These are phyloP conservation scores for Vickermania spadyakhi DNA, from an alignment of 208 protist genomes.

Conservation along the genomic window DNA sequence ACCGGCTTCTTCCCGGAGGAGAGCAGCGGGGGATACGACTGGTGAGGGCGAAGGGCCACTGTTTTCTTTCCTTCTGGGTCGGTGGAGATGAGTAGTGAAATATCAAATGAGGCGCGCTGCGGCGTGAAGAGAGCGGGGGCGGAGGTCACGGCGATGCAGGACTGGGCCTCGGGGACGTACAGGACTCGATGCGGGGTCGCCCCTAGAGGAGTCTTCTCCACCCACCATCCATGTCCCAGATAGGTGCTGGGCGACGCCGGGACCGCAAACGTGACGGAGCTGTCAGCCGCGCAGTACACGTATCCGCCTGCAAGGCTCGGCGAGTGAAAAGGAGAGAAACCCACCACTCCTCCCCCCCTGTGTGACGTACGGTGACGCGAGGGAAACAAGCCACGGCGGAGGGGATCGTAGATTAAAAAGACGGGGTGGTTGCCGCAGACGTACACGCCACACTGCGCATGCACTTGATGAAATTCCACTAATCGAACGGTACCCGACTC, in stretches of 20 bases:
- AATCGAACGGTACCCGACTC: constrained; percentile 61
- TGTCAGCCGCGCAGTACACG: constrained; percentile 66
- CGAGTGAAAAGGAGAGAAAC: constrained; percentile 66
- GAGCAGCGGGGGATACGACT: constrained; percentile 25
- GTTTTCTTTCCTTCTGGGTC: constrained; percentile 49
- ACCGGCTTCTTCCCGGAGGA: constrained; percentile 38
- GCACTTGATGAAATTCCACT: constrained; percentile 32
- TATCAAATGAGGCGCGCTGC: constrained; percentile 68
- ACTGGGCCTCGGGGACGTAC: constrained; percentile 55
- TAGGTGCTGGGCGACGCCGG: constrained; percentile 46
- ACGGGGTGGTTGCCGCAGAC: constrained; percentile 79
- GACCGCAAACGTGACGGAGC: constrained; percentile 69
- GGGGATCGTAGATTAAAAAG: constrained; percentile 58
- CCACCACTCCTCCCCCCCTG: constrained; percentile 35
- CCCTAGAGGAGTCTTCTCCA: constrained; percentile 53
- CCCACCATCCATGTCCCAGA: constrained; percentile 47
- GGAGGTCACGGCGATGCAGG: constrained; percentile 71
- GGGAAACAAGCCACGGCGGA: constrained; percentile 33
- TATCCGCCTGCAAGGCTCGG: constrained; percentile 38
- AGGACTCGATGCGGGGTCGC: constrained; percentile 71
- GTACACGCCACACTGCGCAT: constrained; percentile 52
- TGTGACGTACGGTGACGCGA: constrained; percentile 71
- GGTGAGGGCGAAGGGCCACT: constrained; percentile 21
- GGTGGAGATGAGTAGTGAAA: constrained; percentile 47
- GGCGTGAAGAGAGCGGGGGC: constrained; percentile 46